Conservation (phyloP, 352 stramenopile species). For the Phytopythium litorale region DNA sequence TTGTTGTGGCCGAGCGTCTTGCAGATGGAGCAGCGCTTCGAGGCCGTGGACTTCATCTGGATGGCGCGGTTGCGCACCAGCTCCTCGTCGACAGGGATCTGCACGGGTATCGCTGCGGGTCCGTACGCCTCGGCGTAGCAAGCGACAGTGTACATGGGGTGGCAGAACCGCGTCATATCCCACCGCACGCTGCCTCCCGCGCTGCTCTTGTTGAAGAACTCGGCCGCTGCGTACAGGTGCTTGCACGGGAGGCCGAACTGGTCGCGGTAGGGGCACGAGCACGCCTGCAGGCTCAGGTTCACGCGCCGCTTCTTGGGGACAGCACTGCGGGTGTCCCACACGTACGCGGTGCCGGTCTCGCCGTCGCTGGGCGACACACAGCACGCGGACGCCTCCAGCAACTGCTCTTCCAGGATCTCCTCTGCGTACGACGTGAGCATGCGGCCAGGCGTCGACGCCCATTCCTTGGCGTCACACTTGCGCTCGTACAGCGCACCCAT, state of each 20-base stretch:
- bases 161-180: slow-evolving; percentile 28
- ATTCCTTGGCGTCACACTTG: slow-evolving; percentile 32
- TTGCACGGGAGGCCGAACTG: slow-evolving; percentile 38
- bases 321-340: slow-evolving; percentile 24
- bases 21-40: slow-evolving; percentile 37
- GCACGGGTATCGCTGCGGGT: slow-evolving; percentile 20
- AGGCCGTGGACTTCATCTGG: slow-evolving; percentile 23
- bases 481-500: slow-evolving; percentile 35
- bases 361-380: slow-evolving; percentile 39
- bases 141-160: slow-evolving; percentile 24
- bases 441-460: slow-evolving; percentile 12
- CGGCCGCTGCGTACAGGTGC: slow-evolving; percentile 27
- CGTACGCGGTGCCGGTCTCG: slow-evolving; percentile 32
- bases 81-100: slow-evolving; percentile 43
- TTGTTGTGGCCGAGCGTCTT: slow-evolving; percentile 43
- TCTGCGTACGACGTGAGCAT: slow-evolving; percentile 33
- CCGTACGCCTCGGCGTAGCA: slow-evolving; percentile 30
- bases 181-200: slow-evolving; percentile 12
- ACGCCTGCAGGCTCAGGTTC: slow-evolving; percentile 25
- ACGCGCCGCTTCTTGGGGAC: slow-evolving; percentile 35
- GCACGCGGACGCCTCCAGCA: slow-evolving; percentile 26
- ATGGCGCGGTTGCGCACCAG: slow-evolving; percentile 35
- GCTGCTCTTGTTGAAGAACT: slow-evolving; percentile 36
- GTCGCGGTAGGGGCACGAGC: slow-evolving; percentile 31
- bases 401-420: slow-evolving; percentile 23